Base-by-base conservation (phyloP, 108 stramenopile genomes). In the Nitzschia inconspicua region DNA sequence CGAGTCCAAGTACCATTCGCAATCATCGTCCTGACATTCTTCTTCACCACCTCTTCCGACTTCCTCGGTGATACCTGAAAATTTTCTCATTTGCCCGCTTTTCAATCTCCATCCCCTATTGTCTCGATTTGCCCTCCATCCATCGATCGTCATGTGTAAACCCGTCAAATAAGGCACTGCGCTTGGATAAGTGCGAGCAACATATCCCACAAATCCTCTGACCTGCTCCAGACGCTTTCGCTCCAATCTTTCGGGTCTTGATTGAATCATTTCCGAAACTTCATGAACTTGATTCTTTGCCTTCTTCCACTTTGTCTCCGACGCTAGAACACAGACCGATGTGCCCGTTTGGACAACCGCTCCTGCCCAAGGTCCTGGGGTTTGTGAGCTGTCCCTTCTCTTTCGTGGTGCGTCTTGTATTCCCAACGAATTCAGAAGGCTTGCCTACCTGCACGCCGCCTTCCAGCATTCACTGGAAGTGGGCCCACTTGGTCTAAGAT, bases 321-420 rank as follows among this genome's bases (percentile, higher is more conserved):
- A n/a, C n/a, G n/a, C 73, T n/a, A n/a, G n/a, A n/a, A n/a, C n/a
- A n/a, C n/a, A n/a, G n/a, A n/a, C n/a, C n/a, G n/a, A n/a, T n/a
- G n/a, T 70, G 3, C 24, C 20, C 4, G 28, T 44, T 8, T 24
- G 31, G 20, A 74, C 62, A 13, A 25, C 63, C 5, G 62, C 30
- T 22, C 72, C 78, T 22, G 76, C 83, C 79, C 83, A 84, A 18
- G 76, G 76, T 3, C 78, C 66, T 0, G 76, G 75, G 0, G 30
- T 30, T 32, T 72, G 52, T 8, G 54, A 23, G n/a, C 48, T 18
- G 16, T 14, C 8, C 4, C 66, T 2, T 2, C 72, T 34, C 34
- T 83, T 83, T n/a, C 75, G 25, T n/a, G 65, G 18, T 0, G 78
- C 82, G 32, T 83, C 78, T 47, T 83, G 82, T 4, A 79, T 50